Evolutionary conservation across 1,284 basidiomycete genomes (phyloP).

Genomic region (Tilletia setariae): DNA sequence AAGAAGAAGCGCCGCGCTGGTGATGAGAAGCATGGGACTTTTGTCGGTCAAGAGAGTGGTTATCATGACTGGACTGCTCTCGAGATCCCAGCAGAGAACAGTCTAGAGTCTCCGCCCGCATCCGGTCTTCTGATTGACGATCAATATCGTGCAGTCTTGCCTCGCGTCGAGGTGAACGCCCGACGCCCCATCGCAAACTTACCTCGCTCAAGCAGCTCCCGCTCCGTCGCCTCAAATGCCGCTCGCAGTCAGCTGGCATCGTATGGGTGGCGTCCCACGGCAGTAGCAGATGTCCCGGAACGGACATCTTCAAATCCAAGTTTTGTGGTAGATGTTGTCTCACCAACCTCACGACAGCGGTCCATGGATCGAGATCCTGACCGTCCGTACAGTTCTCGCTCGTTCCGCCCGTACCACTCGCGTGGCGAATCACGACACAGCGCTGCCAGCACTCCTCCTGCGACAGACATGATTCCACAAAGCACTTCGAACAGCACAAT

Average conservation of each 20-base stretch:
- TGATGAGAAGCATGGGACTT: not conserved
- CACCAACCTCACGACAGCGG: constrained; percentile 3
- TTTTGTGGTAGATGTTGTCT: not conserved
- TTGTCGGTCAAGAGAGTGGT: not conserved
- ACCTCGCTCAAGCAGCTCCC: not conserved
- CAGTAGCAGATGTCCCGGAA: not conserved
- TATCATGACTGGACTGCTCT: not conserved
- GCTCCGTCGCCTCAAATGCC: constrained; percentile 3
- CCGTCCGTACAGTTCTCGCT: not conserved
- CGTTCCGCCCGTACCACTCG: not conserved
- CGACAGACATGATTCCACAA: not conserved
- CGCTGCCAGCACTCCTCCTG: not conserved
- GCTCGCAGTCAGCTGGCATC: constrained; percentile 6
- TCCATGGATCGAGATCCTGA: not conserved
- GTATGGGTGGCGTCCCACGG: not conserved
- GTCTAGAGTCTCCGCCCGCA: too few species aligned
- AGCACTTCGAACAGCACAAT: constrained; percentile 1
- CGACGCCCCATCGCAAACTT: not conserved
- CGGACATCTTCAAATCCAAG: not conserved
- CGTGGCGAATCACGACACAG: not conserved
- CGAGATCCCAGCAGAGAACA: not conserved
- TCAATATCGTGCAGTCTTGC: too few species aligned
- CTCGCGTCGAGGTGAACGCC: not conserved
- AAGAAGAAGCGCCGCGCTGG: constrained; percentile 28
- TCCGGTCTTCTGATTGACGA: not conserved